These are phyloP conservation scores for Trichoderma harzianum DNA, from an alignment of 2,329 filamentous ascomycete genomes.

Conservation along the genomic window DNA sequence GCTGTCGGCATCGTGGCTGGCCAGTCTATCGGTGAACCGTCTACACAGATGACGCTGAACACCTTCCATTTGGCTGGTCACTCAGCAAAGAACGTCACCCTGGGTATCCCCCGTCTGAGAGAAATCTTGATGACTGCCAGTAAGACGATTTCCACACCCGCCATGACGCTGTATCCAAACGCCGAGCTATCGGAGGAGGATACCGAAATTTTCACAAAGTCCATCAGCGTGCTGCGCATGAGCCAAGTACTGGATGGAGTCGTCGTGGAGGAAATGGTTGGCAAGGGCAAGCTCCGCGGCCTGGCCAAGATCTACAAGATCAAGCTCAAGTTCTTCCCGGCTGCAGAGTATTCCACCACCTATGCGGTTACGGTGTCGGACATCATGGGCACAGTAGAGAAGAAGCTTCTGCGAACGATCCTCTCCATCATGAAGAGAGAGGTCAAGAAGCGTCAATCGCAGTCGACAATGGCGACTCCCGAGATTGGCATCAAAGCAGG, in stretches of 20 bases:
- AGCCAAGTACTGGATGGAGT: slow-evolving; percentile 81
- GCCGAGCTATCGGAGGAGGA: slow-evolving; percentile 66
- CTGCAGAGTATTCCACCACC: slow-evolving; percentile 75
- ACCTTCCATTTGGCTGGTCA: slow-evolving; percentile 99
- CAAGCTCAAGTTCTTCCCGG: slow-evolving; percentile 77
- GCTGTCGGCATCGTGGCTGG: slow-evolving; percentile 95
- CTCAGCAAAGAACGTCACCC: slow-evolving; percentile 96
- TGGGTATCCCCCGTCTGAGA: slow-evolving; percentile 93
- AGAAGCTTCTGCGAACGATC: slow-evolving; percentile 70
- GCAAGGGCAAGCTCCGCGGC: slow-evolving; percentile 62
- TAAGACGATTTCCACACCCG: slow-evolving; percentile 81
- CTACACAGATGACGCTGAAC: slow-evolving; percentile 98
- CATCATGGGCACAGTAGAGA: slow-evolving; percentile 76
- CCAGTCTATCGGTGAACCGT: slow-evolving; percentile 94
- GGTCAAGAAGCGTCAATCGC: slow-evolving; percentile 73
- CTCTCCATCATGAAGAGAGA: slow-evolving; percentile 70
- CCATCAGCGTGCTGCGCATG: slow-evolving; percentile 80
- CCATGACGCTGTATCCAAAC: slow-evolving; percentile 80
- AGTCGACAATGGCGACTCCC: slow-evolving; percentile 67
- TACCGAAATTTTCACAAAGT: slow-evolving; percentile 81
- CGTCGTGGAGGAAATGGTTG: slow-evolving; percentile 74
- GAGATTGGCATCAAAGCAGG: slow-evolving; percentile 61
- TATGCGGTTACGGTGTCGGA: slow-evolving; percentile 80
- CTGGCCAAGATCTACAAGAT: slow-evolving; percentile 85
- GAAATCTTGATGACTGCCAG: slow-evolving; percentile 99